Evolutionary conservation across 2,329 filamentous ascomycete species (phyloP).

Genomic region (Chaetomiaceae sp.): DNA sequence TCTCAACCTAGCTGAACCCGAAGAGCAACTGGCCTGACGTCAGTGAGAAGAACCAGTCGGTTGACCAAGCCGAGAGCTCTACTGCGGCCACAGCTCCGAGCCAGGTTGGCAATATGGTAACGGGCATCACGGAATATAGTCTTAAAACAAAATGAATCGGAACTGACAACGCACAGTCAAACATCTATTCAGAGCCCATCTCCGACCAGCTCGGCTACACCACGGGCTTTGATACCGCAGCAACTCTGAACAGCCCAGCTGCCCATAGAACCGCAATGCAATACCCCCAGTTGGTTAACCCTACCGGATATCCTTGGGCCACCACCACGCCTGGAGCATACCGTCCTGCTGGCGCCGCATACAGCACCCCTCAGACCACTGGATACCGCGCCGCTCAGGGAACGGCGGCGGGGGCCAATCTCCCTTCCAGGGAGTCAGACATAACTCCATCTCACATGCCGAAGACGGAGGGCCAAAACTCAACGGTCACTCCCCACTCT

Average conservation of each 20-base stretch:
- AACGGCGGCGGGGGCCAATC: not conserved
- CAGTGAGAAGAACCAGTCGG: not conserved
- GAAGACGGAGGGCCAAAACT: not conserved
- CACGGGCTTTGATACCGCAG: not conserved
- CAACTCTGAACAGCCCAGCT: not conserved
- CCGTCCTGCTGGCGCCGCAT: not conserved
- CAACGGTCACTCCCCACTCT: not conserved
- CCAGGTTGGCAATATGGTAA: not conserved
- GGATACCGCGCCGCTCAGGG: not conserved
- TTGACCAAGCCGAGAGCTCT: not conserved
- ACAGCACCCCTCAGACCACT: conserved; percentile 1
- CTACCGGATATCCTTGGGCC: not conserved
- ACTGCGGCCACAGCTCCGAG: not conserved
- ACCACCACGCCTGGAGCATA: not conserved
- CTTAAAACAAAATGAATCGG: not conserved
- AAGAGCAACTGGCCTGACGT: not conserved
- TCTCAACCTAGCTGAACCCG: not conserved
- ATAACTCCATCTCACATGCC: conserved; percentile 10
- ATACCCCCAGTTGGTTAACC: not conserved
- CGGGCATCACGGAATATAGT: not conserved
- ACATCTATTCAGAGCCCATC: not conserved
- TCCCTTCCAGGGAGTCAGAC: not conserved
- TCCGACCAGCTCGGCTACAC: not conserved
- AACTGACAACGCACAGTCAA: conserved; percentile 1
- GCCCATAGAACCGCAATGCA: not conserved